Percentiles rank a stretch among this genome's conserved stretches.
Evolutionary conservation across 768 basidiomycete genomes (phyloP).

Genomic region (Suillus subluteus): DNA sequence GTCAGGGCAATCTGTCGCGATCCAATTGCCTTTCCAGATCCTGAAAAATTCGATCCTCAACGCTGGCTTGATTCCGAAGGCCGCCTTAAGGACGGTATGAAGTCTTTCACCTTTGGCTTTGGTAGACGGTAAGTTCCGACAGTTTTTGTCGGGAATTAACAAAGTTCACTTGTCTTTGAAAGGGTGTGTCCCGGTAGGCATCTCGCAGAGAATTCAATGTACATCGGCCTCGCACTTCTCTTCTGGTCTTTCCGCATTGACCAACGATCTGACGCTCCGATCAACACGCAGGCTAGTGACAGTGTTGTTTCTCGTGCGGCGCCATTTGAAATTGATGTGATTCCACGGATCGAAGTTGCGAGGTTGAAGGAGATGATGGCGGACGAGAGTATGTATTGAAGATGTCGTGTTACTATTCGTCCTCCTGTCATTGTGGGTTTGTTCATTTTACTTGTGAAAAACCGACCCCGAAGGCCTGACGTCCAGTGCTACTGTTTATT

Average conservation of each 20-base stretch:
- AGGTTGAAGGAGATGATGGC: conserved; percentile 21
- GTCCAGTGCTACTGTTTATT: no score
- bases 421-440: background rate
- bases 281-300: conserved; percentile 58
- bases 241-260: conserved; percentile 64
- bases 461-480: no score
- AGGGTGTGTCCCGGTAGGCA: conserved; percentile 66
- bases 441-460: background rate
- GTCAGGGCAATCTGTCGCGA: conserved; percentile 52
- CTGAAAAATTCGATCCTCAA: conserved; percentile 55
- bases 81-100: conserved; percentile 47
- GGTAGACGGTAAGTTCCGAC: conserved; percentile 34
- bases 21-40: conserved; percentile 54
- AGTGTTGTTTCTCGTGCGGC: conserved; percentile 57
- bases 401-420: background rate
- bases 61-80: conserved; percentile 49
- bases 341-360: conserved; percentile 40
- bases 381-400: background rate
- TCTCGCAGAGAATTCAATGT: conserved; percentile 49
- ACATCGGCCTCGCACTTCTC: conserved; percentile 60
- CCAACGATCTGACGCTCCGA: conserved; percentile 50
- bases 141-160: no score
- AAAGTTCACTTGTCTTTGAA: background rate
- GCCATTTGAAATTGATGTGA: conserved; percentile 60
- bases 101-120: conserved; percentile 52